Base-by-base conservation (phyloP, 1,284 basidiomycete species). In the Puccinia brachypodii region DNA sequence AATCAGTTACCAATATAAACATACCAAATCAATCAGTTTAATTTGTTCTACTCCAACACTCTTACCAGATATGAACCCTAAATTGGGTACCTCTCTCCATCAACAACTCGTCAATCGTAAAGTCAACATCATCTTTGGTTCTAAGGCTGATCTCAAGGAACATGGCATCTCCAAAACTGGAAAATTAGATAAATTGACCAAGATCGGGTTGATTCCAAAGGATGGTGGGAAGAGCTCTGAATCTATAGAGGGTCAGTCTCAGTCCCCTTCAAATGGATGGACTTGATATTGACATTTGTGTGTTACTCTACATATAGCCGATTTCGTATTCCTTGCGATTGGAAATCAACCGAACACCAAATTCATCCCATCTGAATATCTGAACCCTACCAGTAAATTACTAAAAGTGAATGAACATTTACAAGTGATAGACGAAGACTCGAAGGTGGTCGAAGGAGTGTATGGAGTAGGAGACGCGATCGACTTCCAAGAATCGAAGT, bases 251-350 rank as follows among this genome's bases (percentile, higher is more conserved):
- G 79, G 79, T 81, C 3, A 28, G 71, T 40, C 2, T 73, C 25
- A 60, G 13, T 36, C 14, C 36, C 31, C 31, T 28, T 56, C 19
- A n/a, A n/a, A n/a, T n/a, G n/a, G n/a, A n/a, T n/a, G 16, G 71
- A 44, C 8, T 22, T 53, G 50, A 22, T 7, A 33, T 40, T 22
- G 19, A n/a, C 19, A 68, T 42, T 28, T 7, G 8, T 58, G 19
- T 58, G 16, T 38, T 28, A 1, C 22, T 42, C 42, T 47, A 3
- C 58, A 3, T 22, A 2, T 53, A 81, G 79, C 71, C 60, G 79
- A 81, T 74, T 81, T 81, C 66, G 71, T 81, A n/a, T 81, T 81
- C 31, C 13, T 74, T 11, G 79, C 79, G 31, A 74, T 66, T 25
- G 79, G 79, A 25, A 81, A 81, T 31, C 62, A 81, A n/a, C 79